Evolutionary conservation across 805 yeast species (phyloP), one percentile per base, ranked within the genome.

Genomic region (Saccharomycopsis fodiens): DNA sequence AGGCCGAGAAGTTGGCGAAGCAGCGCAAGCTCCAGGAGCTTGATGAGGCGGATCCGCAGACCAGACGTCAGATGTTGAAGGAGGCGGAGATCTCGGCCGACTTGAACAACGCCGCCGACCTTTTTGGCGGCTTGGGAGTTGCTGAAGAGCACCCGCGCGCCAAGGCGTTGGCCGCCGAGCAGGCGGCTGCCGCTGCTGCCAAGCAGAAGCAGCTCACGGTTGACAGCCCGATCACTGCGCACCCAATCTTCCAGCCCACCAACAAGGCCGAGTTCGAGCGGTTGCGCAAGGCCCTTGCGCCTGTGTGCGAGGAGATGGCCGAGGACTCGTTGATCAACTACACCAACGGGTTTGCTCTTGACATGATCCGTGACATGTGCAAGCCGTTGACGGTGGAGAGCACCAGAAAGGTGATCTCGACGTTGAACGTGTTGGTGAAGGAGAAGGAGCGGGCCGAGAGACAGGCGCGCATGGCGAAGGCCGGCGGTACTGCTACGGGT

Each of bases 381-480:
- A 79, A 74, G 54, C 97, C 97, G 31, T 70, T 93, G 65, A 64
- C 80, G 16, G 73, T 83, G 45, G 97, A 89, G 61, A 85, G 82
- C 62, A 73, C 85, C 42, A 75, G 95, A 65, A 91, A 89, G 65
- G 87, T 87, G 44, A 72, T 83, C 37, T 82, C 94, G 34, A 89
- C 97, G 0, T 70, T 91, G 59, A 85, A 78, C 55, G 91, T 89
- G 3, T 63, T 82, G 46, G 70, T 83, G 52, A 88, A 83, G 58
- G 95, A 88, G 46, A 91, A 91, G 68, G 87, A 82, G 64, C 82
- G 81, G 61, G 83, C 82, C 45, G 97, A 91, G 68, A 85, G 97
- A 71, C 85, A 78, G 58, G 87, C 85, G 21, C 79, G 96, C 63
- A 68, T 85, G 57, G 76, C 83, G 56, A 82, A 80, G 61, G 73